Conservation (phyloP, 805 yeast species). For the Zygotorulaspora florentina region DNA sequence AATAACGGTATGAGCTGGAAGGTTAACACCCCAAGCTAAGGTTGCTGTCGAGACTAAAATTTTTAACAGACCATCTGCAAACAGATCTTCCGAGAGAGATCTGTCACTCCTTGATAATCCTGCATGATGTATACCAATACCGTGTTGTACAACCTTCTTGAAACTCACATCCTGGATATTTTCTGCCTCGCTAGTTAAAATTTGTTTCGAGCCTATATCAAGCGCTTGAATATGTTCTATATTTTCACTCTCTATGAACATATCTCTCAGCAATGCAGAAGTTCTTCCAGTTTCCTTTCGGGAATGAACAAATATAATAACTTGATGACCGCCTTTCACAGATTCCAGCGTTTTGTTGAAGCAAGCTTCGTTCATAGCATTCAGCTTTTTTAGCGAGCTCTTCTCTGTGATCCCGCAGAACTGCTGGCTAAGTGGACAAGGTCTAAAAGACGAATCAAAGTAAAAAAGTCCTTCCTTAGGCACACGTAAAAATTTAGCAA, state of each 20-base stretch:
- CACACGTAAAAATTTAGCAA: conserved; percentile 74
- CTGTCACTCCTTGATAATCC: conserved; percentile 74
- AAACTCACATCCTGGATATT: conserved; percentile 50
- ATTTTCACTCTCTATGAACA: conserved; percentile 53
- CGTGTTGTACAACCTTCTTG: conserved; percentile 57
- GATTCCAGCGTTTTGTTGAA: conserved; percentile 72
- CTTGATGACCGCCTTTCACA: conserved; percentile 62
- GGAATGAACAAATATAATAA: conserved; percentile 89
- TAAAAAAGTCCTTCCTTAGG: conserved; percentile 62
- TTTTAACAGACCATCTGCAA: conserved; percentile 82
- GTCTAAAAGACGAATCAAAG: conserved; percentile 81
- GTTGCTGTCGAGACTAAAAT: conserved; percentile 89
- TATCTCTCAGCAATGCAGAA: conserved; percentile 67
- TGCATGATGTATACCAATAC: conserved; percentile 91
- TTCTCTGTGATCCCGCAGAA: conserved; percentile 85
- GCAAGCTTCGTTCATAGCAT: conserved; percentile 88
- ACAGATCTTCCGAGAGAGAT: conserved; percentile 73
- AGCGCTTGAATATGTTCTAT: conserved; percentile 42
- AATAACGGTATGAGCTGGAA: conserved; percentile 92
- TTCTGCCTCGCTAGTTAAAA: conserved; percentile 60
- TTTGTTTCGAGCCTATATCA: conserved; percentile 54
- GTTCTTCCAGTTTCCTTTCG: conserved; percentile 86
- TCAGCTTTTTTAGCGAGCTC: conserved; percentile 67
- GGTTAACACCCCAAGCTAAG: conserved; percentile 94
- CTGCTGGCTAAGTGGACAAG: conserved; percentile 88